phyloP scores from a whole-genome alignment of 192 early-diverging fungal genomes.

The Podila clonocystis region DNA sequence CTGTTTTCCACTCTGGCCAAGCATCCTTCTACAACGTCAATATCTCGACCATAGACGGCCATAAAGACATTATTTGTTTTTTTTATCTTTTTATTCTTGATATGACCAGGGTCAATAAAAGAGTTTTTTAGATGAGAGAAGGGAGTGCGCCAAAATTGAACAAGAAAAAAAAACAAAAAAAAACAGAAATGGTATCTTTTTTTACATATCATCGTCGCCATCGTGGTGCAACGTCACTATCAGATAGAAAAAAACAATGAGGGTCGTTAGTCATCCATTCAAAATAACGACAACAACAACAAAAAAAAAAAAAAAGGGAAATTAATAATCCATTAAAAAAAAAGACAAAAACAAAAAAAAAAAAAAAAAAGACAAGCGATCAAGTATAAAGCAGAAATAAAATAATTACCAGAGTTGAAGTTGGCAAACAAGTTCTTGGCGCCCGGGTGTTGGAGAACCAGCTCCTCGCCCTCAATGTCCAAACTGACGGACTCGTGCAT shows the following conservation, averaged over 20 bases:
- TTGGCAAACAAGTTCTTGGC: slow-evolving; percentile 70
- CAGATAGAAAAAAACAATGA: slow-evolving; percentile 2
- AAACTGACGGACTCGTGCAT: slow-evolving; percentile 73
- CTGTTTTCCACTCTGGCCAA: slow-evolving; percentile 31
- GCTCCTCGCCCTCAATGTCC: slow-evolving; percentile 72
- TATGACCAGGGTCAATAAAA: not conserved
- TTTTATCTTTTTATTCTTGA: not conserved
- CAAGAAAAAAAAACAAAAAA: not conserved
- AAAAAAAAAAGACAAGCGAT: not conserved
- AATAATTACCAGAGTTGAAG: slow-evolving; percentile 64
- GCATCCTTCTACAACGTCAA: slow-evolving; percentile 19
- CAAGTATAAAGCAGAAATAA: not conserved
- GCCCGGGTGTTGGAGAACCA: slow-evolving; percentile 48
- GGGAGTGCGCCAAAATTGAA: not conserved
- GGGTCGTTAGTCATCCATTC: not conserved
- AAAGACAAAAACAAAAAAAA: not conserved
- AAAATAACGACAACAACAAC: not conserved
- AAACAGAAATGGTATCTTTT: not conserved
- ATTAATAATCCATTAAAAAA: not conserved
- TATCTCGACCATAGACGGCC: not conserved
- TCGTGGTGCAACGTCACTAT: slow-evolving; percentile 68
- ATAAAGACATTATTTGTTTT: not conserved
- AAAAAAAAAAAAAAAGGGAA: not conserved
- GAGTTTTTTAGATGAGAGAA: slow-evolving; percentile 4
- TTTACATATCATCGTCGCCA: slow-evolving; percentile 59